Base-by-base conservation (phyloP, 192 early-diverging fungal genomes). In the Dissophora globulifera region DNA sequence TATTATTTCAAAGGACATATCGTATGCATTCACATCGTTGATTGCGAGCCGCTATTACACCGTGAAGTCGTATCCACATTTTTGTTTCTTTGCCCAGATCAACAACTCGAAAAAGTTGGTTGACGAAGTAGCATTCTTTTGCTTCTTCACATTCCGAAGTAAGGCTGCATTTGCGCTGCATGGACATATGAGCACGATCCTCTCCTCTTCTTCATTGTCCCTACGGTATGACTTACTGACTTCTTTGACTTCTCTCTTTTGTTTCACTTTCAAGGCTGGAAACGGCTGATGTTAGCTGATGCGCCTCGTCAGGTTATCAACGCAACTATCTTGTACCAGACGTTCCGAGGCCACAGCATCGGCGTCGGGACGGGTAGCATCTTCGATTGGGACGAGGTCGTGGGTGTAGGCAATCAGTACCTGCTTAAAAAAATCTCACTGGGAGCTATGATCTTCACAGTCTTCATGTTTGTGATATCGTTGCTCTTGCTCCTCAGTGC, bases 91-190 rank as follows among this genome's bases (percentile, higher is more conserved):
- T 62, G 49, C 69, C 8, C 80, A 88, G 50, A 90, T 96, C 57
- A 78, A 93, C 45, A 79, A 83, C 45, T 86, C 87, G 5, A 86
- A 78, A 51, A 91, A 84, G 68, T 45, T 58, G 19, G 81, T 82
- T 13, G 94, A 96, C 52, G 61, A 84, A 1, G 26, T 94, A 15
- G 92, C 93, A 8, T 94, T 94, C 69, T 95, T 86, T 78, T 88
- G 92, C 19, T 96, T 92, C 59, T 96, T 95, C 70, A 83, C 84
- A 10, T 89, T 95, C 58, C 87, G 91, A 79, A 88, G 92, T 89
- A 80, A 60, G 58, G 64, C 25, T 16, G 2, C 13, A 17, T 27
- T 29, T 23, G 4, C n/a, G 12, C 17, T 25, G 29, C 31, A 26
- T 33, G 31, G 27, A 2, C 70, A 9, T 38, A 42, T 53, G 27